Conservation (phyloP, 139 green algal genomes). For the Tetratostichococcus sp. region DNA sequence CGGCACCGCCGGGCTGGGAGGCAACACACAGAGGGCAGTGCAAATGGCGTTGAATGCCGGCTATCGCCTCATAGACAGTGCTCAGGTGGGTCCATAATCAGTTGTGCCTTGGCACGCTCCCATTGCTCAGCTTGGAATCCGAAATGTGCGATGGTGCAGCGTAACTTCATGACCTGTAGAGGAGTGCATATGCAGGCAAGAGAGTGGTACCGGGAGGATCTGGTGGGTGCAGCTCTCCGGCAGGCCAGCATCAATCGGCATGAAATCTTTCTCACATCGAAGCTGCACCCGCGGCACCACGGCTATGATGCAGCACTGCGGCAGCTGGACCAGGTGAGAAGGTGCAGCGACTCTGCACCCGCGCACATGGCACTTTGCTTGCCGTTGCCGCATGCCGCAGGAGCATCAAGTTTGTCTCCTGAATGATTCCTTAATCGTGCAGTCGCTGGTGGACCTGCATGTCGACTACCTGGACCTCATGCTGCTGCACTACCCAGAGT, state of each 20-base stretch:
- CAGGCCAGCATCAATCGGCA: slow-evolving; percentile 26
- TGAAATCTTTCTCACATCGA: slow-evolving; percentile 78
- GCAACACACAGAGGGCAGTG: slow-evolving; percentile 48
- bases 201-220: slow-evolving; percentile 80
- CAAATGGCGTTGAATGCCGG: slow-evolving; percentile 47
- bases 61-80: slow-evolving; percentile 68
- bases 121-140: no score
- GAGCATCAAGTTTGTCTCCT: neutral
- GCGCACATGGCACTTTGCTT: neutral
- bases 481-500: slow-evolving; percentile 82
- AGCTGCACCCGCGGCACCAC: slow-evolving; percentile 72
- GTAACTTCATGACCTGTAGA: no score
- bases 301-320: slow-evolving; percentile 46
- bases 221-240: slow-evolving; percentile 54
- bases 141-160: no score
- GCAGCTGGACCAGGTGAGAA: slow-evolving; percentile 12
- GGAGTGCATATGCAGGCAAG: slow-evolving; percentile 35
- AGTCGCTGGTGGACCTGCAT: slow-evolving; percentile 47
- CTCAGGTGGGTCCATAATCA: slow-evolving; percentile 47
- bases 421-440: neutral
- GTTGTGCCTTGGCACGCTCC: no score
- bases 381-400: slow-evolving; percentile 4
- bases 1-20: slow-evolving; percentile 70
- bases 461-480: slow-evolving; percentile 73
- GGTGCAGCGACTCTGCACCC: slow-evolving; percentile 15